phyloP scores from a whole-genome alignment of 2,329 filamentous ascomycete species.

The Alternaria infectoria region DNA sequence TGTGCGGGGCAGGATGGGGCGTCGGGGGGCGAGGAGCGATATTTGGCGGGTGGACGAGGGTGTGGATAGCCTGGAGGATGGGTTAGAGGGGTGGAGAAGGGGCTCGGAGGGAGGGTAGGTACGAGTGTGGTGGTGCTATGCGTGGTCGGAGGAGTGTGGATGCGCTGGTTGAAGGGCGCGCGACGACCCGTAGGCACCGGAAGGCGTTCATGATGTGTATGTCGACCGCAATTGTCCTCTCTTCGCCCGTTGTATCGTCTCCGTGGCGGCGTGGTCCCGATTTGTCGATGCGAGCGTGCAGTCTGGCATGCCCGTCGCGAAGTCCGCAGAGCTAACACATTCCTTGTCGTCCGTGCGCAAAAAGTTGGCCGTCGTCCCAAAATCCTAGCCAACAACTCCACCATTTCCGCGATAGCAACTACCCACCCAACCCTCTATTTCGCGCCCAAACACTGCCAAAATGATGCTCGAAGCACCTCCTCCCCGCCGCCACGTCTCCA shows the following conservation, averaged over 20 bases:
- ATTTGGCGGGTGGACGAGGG: conserved; percentile 27
- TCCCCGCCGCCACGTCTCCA: conserved; percentile 44
- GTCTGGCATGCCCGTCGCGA: conserved; percentile 11
- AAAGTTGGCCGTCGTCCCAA: conserved; percentile 27
- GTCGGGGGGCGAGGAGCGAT: conserved; percentile 36
- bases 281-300: background rate
- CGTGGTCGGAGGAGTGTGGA: conserved; percentile 26
- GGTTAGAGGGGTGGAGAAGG: background rate
- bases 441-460: background rate
- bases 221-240: background rate
- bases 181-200: conserved; percentile 36
- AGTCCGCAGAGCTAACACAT: conserved; percentile 25
- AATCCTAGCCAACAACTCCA: background rate
- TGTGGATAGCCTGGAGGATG: conserved; percentile 5
- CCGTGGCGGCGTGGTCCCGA: background rate
- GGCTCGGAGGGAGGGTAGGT: background rate
- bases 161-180: conserved; percentile 25
- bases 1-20: conserved; percentile 32
- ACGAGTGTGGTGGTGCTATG: conserved; percentile 28
- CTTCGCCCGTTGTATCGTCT: background rate
- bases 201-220: conserved; percentile 40
- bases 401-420: background rate
- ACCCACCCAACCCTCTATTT: background rate
- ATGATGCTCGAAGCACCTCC: conserved; percentile 48
- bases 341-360: conserved; percentile 36